Evolutionary conservation across 306 rosid species (phyloP).

Genomic region (Glycine tomentella): DNA sequence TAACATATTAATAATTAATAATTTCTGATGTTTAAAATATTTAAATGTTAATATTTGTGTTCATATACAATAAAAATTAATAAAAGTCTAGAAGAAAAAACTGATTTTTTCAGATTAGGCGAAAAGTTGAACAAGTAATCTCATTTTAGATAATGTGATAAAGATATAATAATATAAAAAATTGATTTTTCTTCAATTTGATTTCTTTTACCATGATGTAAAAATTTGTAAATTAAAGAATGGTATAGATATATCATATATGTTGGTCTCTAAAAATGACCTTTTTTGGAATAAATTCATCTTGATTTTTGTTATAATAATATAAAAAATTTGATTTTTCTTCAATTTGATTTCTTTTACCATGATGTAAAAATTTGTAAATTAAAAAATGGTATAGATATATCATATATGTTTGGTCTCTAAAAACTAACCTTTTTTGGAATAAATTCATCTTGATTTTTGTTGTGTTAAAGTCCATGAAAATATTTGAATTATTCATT

Average conservation of each 20-base stretch:
- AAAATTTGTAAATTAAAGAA: background rate
- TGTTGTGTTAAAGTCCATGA: too few relatives aligned
- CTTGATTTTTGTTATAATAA: too few relatives aligned
- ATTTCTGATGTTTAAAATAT: background rate
- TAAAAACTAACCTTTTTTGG: too few relatives aligned
- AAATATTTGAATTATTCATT: too few relatives aligned
- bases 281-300: too few relatives aligned
- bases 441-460: too few relatives aligned
- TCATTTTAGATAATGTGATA: background rate
- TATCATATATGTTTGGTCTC: too few relatives aligned
- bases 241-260: too few relatives aligned
- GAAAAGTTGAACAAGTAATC: background rate
- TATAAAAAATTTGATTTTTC: background rate
- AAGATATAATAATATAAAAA: background rate
- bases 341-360: background rate
- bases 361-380: background rate
- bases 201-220: background rate
- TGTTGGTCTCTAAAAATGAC: too few relatives aligned
- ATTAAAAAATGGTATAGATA: too few relatives aligned
- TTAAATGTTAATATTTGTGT: background rate
- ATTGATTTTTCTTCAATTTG: background rate
- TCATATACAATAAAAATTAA: background rate
- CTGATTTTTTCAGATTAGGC: background rate
- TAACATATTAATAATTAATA: background rate
- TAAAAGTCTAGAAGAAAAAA: background rate